Base-by-base conservation (phyloP, 148 eudicot species). In the Vaccinium darrowii region DNA sequence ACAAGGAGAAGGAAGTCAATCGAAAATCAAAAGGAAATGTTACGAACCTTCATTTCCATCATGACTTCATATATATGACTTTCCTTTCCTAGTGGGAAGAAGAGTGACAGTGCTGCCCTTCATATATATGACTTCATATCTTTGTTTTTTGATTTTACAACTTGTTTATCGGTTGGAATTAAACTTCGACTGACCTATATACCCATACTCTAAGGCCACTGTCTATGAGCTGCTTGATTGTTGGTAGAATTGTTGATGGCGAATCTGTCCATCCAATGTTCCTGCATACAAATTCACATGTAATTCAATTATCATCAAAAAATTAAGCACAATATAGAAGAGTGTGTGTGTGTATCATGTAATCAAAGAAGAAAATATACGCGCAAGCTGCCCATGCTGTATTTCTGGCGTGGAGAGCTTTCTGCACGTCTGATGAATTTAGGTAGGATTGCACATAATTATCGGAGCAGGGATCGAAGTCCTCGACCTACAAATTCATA, bases 401-500 rank as follows among this genome's bases (percentile, higher is more conserved):
- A 23, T 30, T 76, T 39, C 8, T 84, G 57, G 84, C 74, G 78
- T 84, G 87, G 57, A 84, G 81, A 76, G 85, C 82, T 69, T 56
- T 51, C 9, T 87, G 89, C 82, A 84, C 87, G 52, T 87, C 87
- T 2, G 82, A 18, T 52, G 23, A 50, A 62, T 87, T 87, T 52
- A 84, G 82, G 86, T 87, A 84, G 47, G 76, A 36, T 56, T 18
- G 0, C 1, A 78, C 80, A 57, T 87, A 84, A 12, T 76, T 18
- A 5, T 57, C 82, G 15, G 84, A 36, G 78, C 89, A 84, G n/a
- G 89, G 89, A 84, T 87, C 82, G 19, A 84, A 87, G 15, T 65
- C 74, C 15, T 84, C 69, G 49, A 73, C 84, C 86, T 87, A 43
- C 0, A 5, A 0, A 27, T 56, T 77, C n/a, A 7, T 58, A 23